Percentiles rank a stretch among this genome's conserved stretches.
These are phyloP conservation scores for Ormosia semicastrata DNA, from an alignment of 306 rosid genomes.

Conservation along the genomic window DNA sequence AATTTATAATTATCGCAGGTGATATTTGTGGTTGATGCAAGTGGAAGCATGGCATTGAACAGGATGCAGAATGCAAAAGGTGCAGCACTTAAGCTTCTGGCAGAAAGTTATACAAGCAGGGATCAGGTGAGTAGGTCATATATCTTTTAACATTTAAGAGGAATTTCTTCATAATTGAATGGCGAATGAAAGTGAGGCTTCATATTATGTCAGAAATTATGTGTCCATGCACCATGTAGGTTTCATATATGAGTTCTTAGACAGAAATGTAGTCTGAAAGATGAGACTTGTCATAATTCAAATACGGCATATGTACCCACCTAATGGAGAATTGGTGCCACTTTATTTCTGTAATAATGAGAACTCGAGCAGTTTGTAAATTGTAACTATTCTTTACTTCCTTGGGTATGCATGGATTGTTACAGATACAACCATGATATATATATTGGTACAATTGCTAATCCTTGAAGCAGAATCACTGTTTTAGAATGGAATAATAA, in stretches of 20 bases:
- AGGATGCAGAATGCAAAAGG: slow-evolving; percentile 99
- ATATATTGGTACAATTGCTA: not conserved
- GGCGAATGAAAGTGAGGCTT: slow-evolving; percentile 2
- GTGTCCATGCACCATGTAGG: slow-evolving; percentile 9
- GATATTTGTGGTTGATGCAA: slow-evolving; percentile 96
- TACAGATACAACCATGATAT: not conserved
- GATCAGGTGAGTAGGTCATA: slow-evolving; percentile 66
- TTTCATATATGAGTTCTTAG: not conserved
- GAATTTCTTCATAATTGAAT: slow-evolving; percentile 25
- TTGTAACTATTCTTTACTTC: not conserved
- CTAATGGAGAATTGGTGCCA: not conserved
- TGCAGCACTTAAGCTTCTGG: slow-evolving; percentile 94
- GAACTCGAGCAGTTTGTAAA: slow-evolving; percentile 1
- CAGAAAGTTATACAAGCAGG: slow-evolving; percentile 98
- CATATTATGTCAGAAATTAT: slow-evolving; percentile 3
- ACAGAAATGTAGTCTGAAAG: slow-evolving; percentile 10
- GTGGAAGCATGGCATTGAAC: slow-evolving; percentile 99
- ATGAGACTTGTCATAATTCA: not conserved
- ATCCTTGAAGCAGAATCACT: slow-evolving; percentile 1
- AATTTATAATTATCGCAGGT: slow-evolving; percentile 51
- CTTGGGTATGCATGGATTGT: not conserved
- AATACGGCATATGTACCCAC: not conserved
- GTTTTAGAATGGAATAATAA: not conserved
- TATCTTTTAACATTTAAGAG: slow-evolving; percentile 3
- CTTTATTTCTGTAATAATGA: not conserved